A percentile compares a stretch with the other conserved stretches of the same genome.
Conservation (phyloP, 345 rosid genomes). For the Pseudoturritis turrita region DNA sequence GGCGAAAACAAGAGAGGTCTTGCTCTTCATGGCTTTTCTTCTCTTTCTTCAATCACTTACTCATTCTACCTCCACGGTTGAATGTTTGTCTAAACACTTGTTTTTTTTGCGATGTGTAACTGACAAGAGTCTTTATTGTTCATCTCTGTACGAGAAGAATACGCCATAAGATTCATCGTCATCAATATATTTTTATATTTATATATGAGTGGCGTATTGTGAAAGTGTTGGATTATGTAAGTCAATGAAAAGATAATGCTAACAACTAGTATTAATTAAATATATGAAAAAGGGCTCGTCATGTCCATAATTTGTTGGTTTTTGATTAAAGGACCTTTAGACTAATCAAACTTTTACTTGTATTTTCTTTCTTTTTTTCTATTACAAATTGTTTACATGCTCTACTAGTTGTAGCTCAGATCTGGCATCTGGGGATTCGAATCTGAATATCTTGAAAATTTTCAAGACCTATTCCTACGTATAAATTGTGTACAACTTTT, state of each 20-base stretch:
- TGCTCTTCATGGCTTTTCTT: slow-evolving; percentile 14
- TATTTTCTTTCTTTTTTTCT: not conserved
- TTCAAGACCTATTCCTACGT: no score
- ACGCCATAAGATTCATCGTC: not conserved
- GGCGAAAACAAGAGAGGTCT: slow-evolving; percentile 55
- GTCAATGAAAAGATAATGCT: not conserved
- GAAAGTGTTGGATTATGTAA: not conserved
- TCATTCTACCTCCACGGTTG: no score
- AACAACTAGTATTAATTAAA: not conserved
- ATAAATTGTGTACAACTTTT: no score
- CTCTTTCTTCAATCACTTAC: slow-evolving; percentile 4
- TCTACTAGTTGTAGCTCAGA: no score
- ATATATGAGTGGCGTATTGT: not conserved
- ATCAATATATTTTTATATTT: not conserved
- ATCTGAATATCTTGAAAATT: no score
- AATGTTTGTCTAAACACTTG: no score
- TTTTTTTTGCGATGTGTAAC: not conserved
- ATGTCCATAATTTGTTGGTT: not conserved
- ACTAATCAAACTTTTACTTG: not conserved
- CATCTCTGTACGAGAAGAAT: not conserved
- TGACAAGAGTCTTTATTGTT: not conserved
- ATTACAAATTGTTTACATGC: not conserved
- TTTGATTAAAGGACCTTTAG: not conserved
- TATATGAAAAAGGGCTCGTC: no score
- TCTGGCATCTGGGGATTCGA: no score